Evolutionary conservation across 208 protist genomes (phyloP), one percentile per base, ranked within the genome.

Genomic region (Leishmania mexicana): DNA sequence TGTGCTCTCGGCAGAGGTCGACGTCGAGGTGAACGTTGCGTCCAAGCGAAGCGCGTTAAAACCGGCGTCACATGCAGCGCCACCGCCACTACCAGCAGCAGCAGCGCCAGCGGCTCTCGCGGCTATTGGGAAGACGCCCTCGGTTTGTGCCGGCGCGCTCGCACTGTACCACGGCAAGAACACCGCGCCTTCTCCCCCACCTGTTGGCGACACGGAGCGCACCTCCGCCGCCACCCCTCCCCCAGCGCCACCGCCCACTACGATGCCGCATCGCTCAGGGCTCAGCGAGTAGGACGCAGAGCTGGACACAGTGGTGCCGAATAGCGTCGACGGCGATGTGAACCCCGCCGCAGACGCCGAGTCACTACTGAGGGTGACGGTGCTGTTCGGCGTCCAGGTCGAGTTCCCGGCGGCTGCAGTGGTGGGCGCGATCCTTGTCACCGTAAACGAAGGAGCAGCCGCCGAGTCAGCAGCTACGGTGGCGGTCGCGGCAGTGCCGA

Each of bases 301-400:
- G 72, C 40, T 40, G 75, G 75, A 45, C 58, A 24, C 54, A 53
- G 74, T 42, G 15, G 35, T 31, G 68, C 73, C 45, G 45, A 60
- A 64, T 35, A 42, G n/a, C 13, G 65, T 31, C 24, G 73, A 75
- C 8, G 72, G 68, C 17, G 75, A 79, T 47, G 65, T 40, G 19
- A 79, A 31, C 0, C 67, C 57, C 10, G 53, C 62, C n/a, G 21
- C 15, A 24, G 80, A 79, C 45, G 57, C 75, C 21, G 80, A 80
- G 24, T 75, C 38, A 31, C 80, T 80, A 76, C 80, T 76, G 17
- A 80, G 47, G 5, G 75, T 76, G n/a, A 80, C 45, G 17, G 67
- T 84, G 53, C 74, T 72, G 75, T 24, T 76, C 24, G 60, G 67
- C 40, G 73, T 57, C 35, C 72, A 76, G 10, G 49, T n/a, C 8